These are phyloP conservation scores for Vitis amurensis DNA, from an alignment of 164 flowering plant genomes.

Conservation along the genomic window DNA sequence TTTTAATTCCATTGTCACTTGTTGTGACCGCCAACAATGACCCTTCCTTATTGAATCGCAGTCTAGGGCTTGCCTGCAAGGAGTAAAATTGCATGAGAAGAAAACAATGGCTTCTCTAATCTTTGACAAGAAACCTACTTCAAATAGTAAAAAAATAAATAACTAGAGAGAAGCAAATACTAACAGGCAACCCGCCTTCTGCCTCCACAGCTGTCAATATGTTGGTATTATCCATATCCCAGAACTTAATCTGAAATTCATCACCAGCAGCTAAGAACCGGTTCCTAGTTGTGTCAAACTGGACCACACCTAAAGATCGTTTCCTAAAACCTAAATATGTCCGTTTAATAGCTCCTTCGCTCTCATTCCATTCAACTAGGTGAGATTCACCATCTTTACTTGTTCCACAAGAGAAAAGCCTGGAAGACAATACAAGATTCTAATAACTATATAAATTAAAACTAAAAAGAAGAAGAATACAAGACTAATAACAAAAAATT, in stretches of 20 bases:
- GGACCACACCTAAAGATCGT: slow-evolving; percentile 49
- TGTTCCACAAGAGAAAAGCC: slow-evolving; percentile 58
- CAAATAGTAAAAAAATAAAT: too few species aligned
- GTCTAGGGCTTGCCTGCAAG: slow-evolving; percentile 50
- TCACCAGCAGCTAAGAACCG: slow-evolving; percentile 58
- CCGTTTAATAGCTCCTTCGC: slow-evolving; percentile 51
- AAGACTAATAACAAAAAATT: not conserved
- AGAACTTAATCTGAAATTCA: slow-evolving; percentile 45
- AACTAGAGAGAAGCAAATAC: slow-evolving; percentile 7
- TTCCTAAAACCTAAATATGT: slow-evolving; percentile 44
- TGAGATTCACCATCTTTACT: slow-evolving; percentile 54
- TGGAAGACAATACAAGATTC: slow-evolving; percentile 9
- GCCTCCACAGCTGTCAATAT: slow-evolving; percentile 40
- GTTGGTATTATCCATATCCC: slow-evolving; percentile 50
- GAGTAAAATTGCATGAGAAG: not conserved
- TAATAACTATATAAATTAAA: not conserved
- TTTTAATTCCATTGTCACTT: slow-evolving; percentile 55
- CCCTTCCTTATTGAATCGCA: slow-evolving; percentile 63
- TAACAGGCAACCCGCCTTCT: slow-evolving; percentile 49
- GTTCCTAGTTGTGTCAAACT: slow-evolving; percentile 51
- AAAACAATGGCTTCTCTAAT: not conserved
- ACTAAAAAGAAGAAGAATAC: not conserved
- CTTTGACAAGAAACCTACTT: too few species aligned
- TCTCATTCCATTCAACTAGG: slow-evolving; percentile 57
- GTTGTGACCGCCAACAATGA: slow-evolving; percentile 54